Evolutionary conservation across 176 grass and related monocot species (phyloP).

Genomic region (bread wheat (Triticum aestivum)): IWGSC_CS_RefSeq_v2.1 NC_057811.1:165320307-165320806

Average conservation of each 20-base stretch:
- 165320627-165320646: conserved; percentile 71
- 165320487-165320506: not conserved
- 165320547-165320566: conserved; percentile 90
- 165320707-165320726: not conserved
- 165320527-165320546: conserved; percentile 90
- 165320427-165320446: conserved; percentile 91
- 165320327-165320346: conserved; percentile 83
- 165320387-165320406: conserved; percentile 86
- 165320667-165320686: conserved; percentile 52
- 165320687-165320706: conserved; percentile 60
- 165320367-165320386: conserved; percentile 95
- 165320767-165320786: conserved; percentile 4
- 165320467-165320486: not conserved
- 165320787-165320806: conserved; percentile 45
- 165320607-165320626: conserved; percentile 76
- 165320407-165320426: conserved; percentile 90
- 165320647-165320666: conserved; percentile 45
- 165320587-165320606: conserved; percentile 82
- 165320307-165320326: not conserved
- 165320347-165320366: conserved; percentile 83
- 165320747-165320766: not conserved
- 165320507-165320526: conserved; percentile 19
- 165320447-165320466: conserved; percentile 20
- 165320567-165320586: conserved; percentile 85
- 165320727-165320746: not conserved